Evolutionary conservation across 2,329 filamentous ascomycete genomes (phyloP).

Genomic region (Pseudogymnoascus pannorum): DNA sequence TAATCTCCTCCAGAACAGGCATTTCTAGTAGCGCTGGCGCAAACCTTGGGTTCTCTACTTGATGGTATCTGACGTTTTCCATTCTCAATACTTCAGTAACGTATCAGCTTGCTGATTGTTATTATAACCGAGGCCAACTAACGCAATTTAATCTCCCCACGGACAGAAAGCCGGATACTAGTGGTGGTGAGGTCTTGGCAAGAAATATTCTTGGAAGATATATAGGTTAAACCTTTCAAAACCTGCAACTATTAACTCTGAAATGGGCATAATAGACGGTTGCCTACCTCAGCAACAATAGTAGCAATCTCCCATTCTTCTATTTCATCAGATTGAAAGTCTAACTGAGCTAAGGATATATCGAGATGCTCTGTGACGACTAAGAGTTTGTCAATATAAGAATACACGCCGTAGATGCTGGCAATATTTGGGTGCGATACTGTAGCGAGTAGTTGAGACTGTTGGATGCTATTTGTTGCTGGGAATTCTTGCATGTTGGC

Average conservation of each 20-base stretch:
- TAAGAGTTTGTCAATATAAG: neutral
- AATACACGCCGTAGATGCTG: slow-evolving; percentile 5
- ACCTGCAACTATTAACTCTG: neutral
- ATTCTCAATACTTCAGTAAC: neutral
- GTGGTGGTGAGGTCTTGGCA: neutral
- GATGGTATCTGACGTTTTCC: neutral
- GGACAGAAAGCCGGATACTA: neutral
- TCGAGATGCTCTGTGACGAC: slow-evolving; percentile 6
- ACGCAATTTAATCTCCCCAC: neutral
- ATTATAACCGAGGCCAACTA: neutral
- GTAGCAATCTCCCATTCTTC: slow-evolving; percentile 7
- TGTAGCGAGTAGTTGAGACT: neutral
- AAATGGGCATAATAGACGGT: neutral
- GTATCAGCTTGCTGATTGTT: neutral
- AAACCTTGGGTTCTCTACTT: neutral
- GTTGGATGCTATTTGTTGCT: neutral
- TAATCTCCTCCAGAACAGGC: neutral
- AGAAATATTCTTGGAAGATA: neutral
- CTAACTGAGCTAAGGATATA: slow-evolving; percentile 6
- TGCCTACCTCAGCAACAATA: neutral
- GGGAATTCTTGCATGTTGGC: slow-evolving; percentile 1
- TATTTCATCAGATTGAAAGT: neutral
- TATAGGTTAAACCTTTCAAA: neutral
- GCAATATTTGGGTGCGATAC: neutral
- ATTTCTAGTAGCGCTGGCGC: neutral